Evolutionary conservation across 164 flowering plant species (phyloP).

Genomic region (Dillenia suffruticosa): DNA sequence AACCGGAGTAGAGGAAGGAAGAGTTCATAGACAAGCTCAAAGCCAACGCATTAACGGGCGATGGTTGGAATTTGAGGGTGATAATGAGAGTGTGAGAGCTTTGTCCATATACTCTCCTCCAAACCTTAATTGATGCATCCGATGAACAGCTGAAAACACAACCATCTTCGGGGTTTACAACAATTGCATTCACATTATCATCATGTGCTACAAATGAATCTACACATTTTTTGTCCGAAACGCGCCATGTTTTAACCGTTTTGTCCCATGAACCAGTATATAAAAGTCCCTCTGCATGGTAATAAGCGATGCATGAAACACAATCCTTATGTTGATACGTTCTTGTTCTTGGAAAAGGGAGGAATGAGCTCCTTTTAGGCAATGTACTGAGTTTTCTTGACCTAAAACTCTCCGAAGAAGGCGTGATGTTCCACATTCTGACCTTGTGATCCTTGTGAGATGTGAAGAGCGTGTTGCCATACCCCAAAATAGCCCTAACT

Average conservation of each 20-base stretch:
- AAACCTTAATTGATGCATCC: slow-evolving; percentile 45
- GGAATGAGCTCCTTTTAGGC: slow-evolving; percentile 20
- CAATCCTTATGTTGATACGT: slow-evolving; percentile 29
- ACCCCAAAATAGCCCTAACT: slow-evolving; percentile 20
- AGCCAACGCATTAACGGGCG: slow-evolving; percentile 40
- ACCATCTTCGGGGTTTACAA: slow-evolving; percentile 45
- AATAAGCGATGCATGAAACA: slow-evolving; percentile 47
- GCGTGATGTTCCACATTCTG: slow-evolving; percentile 26
- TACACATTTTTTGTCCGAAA: slow-evolving; percentile 24
- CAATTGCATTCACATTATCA: slow-evolving; percentile 26
- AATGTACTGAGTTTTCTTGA: slow-evolving; percentile 18
- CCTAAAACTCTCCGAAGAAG: slow-evolving; percentile 13
- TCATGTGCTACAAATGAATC: slow-evolving; percentile 42
- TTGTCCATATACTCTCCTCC: slow-evolving; percentile 42
- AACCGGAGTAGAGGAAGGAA: slow-evolving; percentile 38
- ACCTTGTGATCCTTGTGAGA: slow-evolving; percentile 33
- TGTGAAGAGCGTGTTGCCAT: slow-evolving; percentile 33
- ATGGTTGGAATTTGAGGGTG: slow-evolving; percentile 38
- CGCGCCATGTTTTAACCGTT: slow-evolving; percentile 35
- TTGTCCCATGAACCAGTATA: slow-evolving; percentile 47
- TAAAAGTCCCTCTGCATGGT: slow-evolving; percentile 33
- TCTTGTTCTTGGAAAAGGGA: slow-evolving; percentile 12
- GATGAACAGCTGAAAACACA: slow-evolving; percentile 44
- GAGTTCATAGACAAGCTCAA: slow-evolving; percentile 14
- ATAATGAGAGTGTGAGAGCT: slow-evolving; percentile 43